Evolutionary conservation across 192 early-diverging fungal species (phyloP).

Genomic region (Powellomyces hirtus): DNA sequence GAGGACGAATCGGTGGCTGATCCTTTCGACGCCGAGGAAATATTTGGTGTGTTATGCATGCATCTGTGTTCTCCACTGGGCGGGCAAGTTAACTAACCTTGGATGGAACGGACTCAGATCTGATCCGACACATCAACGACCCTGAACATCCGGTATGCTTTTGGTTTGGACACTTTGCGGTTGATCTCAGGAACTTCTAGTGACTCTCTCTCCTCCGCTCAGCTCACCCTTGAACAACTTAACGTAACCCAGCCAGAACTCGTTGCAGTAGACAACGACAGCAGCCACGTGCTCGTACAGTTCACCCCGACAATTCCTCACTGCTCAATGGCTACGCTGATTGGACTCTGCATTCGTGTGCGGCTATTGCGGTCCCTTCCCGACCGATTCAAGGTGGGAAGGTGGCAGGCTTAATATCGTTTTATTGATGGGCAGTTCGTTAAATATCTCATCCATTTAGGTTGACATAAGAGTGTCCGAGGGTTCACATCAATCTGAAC

Average conservation of each 20-base stretch:
- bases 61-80: not conserved
- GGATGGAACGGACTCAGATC: no score
- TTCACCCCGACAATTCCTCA: conserved; percentile 99
- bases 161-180: no score
- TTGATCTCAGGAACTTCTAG: no score
- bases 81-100: not conserved
- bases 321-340: conserved; percentile 98
- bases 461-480: conserved; percentile 87
- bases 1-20: conserved; percentile 72
- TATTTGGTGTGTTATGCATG: conserved; percentile 65
- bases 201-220: no score
- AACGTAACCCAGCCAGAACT: conserved; percentile 88
- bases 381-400: conserved; percentile 89
- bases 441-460: conserved; percentile 30
- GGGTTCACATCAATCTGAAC: conserved; percentile 95
- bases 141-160: conserved; percentile 97
- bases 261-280: conserved; percentile 72
- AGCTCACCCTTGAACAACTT: conserved; percentile 92
- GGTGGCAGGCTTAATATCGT: no score
- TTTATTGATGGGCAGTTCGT: conserved; percentile 17
- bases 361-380: conserved; percentile 83
- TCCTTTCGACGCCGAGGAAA: conserved; percentile 79
- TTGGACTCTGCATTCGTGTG: conserved; percentile 96
- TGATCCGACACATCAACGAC: conserved; percentile 95
- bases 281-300: conserved; percentile 69